Evolutionary conservation across 164 flowering plant species (phyloP).

Genomic region (Liquidambar formosana): DNA sequence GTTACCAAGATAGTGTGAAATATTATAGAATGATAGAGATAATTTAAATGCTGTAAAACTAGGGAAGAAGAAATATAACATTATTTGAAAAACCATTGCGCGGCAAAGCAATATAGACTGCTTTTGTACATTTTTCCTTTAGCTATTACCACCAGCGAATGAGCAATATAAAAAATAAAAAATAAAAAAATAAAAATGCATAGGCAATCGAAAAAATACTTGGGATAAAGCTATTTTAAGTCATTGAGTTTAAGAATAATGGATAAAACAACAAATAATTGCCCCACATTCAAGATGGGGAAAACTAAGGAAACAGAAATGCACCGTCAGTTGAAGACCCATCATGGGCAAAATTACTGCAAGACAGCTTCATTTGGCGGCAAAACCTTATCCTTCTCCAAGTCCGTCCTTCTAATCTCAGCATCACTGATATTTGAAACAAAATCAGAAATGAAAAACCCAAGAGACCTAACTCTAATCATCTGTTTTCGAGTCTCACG

Average conservation of each 20-base stretch:
- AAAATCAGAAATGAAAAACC: neutral
- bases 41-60: neutral
- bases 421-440: constrained; percentile 14
- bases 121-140: constrained; percentile 1
- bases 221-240: too few species aligned
- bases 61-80: constrained; percentile 19
- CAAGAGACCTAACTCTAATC: too few species aligned
- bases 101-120: too few species aligned
- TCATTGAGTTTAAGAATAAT: too few species aligned
- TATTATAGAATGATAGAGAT: neutral
- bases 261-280: too few species aligned
- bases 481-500: too few species aligned
- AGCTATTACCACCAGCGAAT: too few species aligned
- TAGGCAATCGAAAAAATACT: too few species aligned
- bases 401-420: constrained; percentile 1
- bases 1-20: too few species aligned
- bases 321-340: constrained; percentile 15
- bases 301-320: neutral
- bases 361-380: constrained; percentile 1
- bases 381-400: constrained; percentile 6
- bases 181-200: too few species aligned
- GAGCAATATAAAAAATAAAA: too few species aligned
- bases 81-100: constrained; percentile 28
- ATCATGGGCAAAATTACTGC: constrained; percentile 1
- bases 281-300: neutral